Conservation (phyloP, 1,139 yeast species). For the Saccharomyces hybrid region DNA sequence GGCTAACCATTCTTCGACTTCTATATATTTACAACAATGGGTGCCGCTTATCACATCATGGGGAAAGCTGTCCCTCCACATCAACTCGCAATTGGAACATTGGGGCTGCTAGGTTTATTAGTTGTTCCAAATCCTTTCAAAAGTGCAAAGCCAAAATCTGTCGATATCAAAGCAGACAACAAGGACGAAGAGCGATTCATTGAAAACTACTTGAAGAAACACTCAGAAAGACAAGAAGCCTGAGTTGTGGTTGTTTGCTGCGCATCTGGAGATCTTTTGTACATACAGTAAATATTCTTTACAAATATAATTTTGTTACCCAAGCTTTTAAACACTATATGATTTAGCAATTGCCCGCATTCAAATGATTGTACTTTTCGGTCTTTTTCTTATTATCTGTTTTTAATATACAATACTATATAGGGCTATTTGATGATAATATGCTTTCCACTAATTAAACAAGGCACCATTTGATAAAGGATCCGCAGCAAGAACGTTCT, state of each 20-base stretch:
- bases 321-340: not conserved
- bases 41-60: conserved; percentile 68
- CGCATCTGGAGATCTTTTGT: conserved; percentile 26
- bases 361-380: too few relatives aligned
- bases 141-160: conserved; percentile 48
- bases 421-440: not conserved
- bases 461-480: conserved; percentile 77
- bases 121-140: conserved; percentile 70
- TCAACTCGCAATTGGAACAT: conserved; percentile 61
- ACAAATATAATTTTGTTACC: not conserved
- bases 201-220: conserved; percentile 35
- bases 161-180: conserved; percentile 67
- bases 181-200: conserved; percentile 87
- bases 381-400: not conserved
- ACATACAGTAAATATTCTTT: conserved; percentile 3
- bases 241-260: conserved; percentile 6
- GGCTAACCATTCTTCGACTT: not conserved
- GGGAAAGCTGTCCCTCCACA: conserved; percentile 75
- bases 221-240: not conserved
- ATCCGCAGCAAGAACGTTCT: conserved; percentile 65
- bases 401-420: not conserved
- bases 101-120: conserved; percentile 51
- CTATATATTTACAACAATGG: conserved; percentile 43
- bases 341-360: not conserved
- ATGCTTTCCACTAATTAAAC: conserved; percentile 44